Evolutionary conservation across 768 basidiomycete genomes (phyloP), one percentile per base, ranked within the genome.

Genomic region (Boletellus ananiceps): DNA sequence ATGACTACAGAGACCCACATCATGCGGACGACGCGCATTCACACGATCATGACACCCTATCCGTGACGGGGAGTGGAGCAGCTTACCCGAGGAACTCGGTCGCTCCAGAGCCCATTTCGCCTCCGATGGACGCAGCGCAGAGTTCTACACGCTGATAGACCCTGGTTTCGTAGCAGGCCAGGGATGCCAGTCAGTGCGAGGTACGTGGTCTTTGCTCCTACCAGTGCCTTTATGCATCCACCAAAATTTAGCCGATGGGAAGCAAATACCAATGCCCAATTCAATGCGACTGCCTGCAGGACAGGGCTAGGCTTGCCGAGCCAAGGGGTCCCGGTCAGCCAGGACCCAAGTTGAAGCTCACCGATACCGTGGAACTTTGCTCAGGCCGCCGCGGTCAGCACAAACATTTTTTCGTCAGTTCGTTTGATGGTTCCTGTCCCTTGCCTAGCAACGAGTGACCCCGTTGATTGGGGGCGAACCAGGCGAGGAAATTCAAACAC

Each of bases 211-310:
- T 21, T 14, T 37, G 16, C 36, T 37, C 16, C 19, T 14, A 21
- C 7, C 12, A 14, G 18, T 14, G 38, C 19, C 15, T 19, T 23
- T 23, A 23, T 23, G 23, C 23, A 25, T 25, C 23, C 2, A 39
- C 21, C 9, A 15, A 25, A 25, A 7, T 25, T 14, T 23, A 47
- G 40, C 56, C 57, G 56, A 36, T 58, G 56, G 51, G 47, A 57
- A 48, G 21, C 18, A 38, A 11, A 29, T 29, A 29, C 29, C 4
- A 4, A 25, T 25, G 23, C 23, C 3, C 23, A 25, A n/a, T 34
- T 14, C 5, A 19, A 32, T 13, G 2, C 16, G 18, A 21, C 21
- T 33, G 46, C 50, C 44, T 50, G 49, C 54, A 33, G 37, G 31
- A 49, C 34, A 23, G n/a, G 8, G 9, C 7, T 42, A 21, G 19